Percentiles rank a stretch among this genome's conserved stretches.
Conservation (phyloP, 208 protist genomes). For the Ichthyophonus hoferi region DNA sequence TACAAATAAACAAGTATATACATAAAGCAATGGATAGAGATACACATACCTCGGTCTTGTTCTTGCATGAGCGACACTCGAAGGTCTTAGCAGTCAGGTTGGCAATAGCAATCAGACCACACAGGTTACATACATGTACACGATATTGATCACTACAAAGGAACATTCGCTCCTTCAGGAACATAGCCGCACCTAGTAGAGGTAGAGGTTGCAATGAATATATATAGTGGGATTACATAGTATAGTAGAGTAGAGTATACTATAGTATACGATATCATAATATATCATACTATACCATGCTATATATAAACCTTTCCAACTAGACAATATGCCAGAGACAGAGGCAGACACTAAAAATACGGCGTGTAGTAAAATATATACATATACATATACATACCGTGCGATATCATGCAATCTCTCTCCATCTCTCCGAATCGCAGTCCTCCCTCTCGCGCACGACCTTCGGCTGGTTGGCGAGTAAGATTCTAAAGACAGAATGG, state of each 20-base stretch:
- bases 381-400: slow-evolving; percentile 45
- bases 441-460: slow-evolving; percentile 91
- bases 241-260: background rate
- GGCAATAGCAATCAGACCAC: slow-evolving; percentile 67
- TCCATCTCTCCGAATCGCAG: slow-evolving; percentile 99
- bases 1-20: too few species aligned
- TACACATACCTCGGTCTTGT: slow-evolving; percentile 17
- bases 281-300: background rate
- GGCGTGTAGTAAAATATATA: background rate
- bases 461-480: slow-evolving; percentile 98
- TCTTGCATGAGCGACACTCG: slow-evolving; percentile 27
- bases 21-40: too few species aligned
- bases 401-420: slow-evolving; percentile 92
- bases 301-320: too few species aligned
- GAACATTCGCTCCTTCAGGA: slow-evolving; percentile 96
- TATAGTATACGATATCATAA: background rate
- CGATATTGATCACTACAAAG: slow-evolving; percentile 90
- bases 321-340: too few species aligned
- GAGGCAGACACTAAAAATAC: background rate
- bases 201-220: background rate
- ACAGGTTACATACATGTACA: slow-evolving; percentile 63
- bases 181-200: slow-evolving; percentile 68
- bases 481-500: slow-evolving; percentile 53
- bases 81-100: slow-evolving; percentile 3
- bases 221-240: background rate